Evolutionary conservation across 2,329 filamentous ascomycete species (phyloP).

Genomic region (Leptographium procerum): DNA sequence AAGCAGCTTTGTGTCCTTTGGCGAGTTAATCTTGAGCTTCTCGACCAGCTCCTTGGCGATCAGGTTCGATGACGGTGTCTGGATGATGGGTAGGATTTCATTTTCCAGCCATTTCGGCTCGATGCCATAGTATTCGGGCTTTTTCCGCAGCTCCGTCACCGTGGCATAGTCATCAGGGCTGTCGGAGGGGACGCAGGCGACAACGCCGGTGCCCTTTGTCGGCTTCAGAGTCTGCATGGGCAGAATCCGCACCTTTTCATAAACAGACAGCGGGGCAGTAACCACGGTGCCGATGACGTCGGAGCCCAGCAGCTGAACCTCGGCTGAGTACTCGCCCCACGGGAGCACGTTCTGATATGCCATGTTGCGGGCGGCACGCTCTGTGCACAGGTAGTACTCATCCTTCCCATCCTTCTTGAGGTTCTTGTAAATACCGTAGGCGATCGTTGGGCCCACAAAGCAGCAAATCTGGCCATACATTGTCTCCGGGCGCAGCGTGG

Average conservation of each 20-base stretch:
- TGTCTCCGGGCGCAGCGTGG: conserved; percentile 85
- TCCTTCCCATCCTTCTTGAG: conserved; percentile 37
- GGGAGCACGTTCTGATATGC: conserved; percentile 82
- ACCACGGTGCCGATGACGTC: conserved; percentile 82
- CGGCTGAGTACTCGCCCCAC: conserved; percentile 52
- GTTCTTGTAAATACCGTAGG: conserved; percentile 77
- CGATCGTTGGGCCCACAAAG: conserved; percentile 84
- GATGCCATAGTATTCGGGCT: conserved; percentile 91
- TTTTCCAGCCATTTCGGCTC: conserved; percentile 92
- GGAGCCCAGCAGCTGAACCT: conserved; percentile 63
- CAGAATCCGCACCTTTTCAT: conserved; percentile 75
- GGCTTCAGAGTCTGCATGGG: conserved; percentile 92
- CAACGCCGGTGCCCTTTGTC: conserved; percentile 91
- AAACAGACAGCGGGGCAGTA: conserved; percentile 76
- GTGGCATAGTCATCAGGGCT: conserved; percentile 93
- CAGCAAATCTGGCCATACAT: conserved; percentile 98
- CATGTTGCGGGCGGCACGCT: conserved; percentile 77
- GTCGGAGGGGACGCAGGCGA: conserved; percentile 91
- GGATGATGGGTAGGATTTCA: conserved; percentile 79
- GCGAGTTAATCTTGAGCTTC: conserved; percentile 90
- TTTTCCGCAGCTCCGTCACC: conserved; percentile 78
- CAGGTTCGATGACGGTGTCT: conserved; percentile 72
- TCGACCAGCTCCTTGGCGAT: conserved; percentile 76
- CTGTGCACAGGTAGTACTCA: conserved; percentile 59
- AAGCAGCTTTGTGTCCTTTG: conserved; percentile 85